These are phyloP conservation scores for Sechiopsis laciniata DNA, from an alignment of 306 rosid species.

Conservation along the genomic window DNA sequence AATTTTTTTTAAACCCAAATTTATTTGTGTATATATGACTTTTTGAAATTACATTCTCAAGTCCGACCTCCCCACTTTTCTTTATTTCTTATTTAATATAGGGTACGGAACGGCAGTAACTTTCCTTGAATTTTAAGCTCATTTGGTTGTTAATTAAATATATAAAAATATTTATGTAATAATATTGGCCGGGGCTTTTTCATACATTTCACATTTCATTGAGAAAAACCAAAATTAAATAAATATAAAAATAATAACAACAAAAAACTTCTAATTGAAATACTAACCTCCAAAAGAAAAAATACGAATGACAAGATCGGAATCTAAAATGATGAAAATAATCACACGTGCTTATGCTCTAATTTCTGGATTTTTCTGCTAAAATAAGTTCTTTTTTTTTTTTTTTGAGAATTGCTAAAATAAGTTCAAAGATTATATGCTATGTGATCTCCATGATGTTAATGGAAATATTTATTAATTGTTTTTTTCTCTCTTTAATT, in stretches of 20 bases:
- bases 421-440: neutral
- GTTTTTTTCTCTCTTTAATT: neutral
- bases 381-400: neutral
- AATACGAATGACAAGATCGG: constrained; percentile 38
- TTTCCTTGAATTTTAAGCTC: constrained; percentile 1
- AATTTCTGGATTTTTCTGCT: constrained; percentile 28
- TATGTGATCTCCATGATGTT: neutral
- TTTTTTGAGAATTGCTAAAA: too few species aligned
- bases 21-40: too few species aligned
- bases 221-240: neutral
- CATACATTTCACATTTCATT: neutral
- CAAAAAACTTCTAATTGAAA: neutral
- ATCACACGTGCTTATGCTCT: constrained; percentile 37
- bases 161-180: neutral
- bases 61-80: neutral
- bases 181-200: constrained; percentile 7
- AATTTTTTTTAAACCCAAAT: too few species aligned
- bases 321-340: constrained; percentile 36
- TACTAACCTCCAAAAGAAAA: constrained; percentile 13
- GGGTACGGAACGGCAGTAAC: neutral
- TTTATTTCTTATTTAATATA: neutral
- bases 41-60: neutral
- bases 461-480: neutral
- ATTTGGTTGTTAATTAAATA: neutral
- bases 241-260: neutral